A percentile compares a stretch with the other conserved stretches of the same genome.
These are phyloP conservation scores for Thermomyces lanuginosus DNA, from an alignment of 2,329 filamentous ascomycete species.

Conservation along the genomic window DNA sequence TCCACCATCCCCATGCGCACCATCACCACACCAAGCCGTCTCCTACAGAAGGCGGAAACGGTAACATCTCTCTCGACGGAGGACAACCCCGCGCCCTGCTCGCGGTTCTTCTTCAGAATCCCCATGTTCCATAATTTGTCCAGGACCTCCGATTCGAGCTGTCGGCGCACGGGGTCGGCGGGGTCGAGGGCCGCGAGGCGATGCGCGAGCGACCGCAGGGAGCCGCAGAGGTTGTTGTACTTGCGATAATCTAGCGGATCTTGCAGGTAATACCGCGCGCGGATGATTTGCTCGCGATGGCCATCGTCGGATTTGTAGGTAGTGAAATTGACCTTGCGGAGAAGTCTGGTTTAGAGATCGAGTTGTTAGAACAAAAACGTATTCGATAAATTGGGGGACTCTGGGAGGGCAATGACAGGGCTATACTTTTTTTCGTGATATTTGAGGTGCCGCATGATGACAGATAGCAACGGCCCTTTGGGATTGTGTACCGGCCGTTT, in stretches of 20 bases:
- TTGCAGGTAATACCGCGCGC: conserved; percentile 78
- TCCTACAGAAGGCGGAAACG: conserved; percentile 71
- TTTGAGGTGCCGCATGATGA: conserved; percentile 97
- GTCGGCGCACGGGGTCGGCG: conserved; percentile 58
- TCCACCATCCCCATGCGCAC: conserved; percentile 81
- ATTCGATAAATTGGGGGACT: conserved; percentile 4
- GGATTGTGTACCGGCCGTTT: too few relatives aligned
- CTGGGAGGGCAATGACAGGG: conserved; percentile 1
- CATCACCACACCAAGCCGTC: conserved; percentile 80
- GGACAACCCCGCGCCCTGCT: conserved; percentile 53
- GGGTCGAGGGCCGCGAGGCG: conserved; percentile 66
- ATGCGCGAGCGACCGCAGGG: conserved; percentile 79
- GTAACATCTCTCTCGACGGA: conserved; percentile 74
- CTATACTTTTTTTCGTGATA: conserved; percentile 75
- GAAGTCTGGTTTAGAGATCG: conserved; percentile 44
- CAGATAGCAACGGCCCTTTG: too few relatives aligned
- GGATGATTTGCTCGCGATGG: conserved; percentile 67
- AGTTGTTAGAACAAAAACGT: neutral
- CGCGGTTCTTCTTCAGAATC: conserved; percentile 56
- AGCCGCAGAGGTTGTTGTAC: conserved; percentile 53
- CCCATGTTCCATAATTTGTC: conserved; percentile 92
- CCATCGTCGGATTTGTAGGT: conserved; percentile 78
- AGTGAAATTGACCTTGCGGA: conserved; percentile 83
- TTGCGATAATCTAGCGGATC: conserved; percentile 71
- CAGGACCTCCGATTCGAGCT: conserved; percentile 73